phyloP scores from a whole-genome alignment of 1,284 basidiomycete genomes.

The Prillingera fragicola region DNA sequence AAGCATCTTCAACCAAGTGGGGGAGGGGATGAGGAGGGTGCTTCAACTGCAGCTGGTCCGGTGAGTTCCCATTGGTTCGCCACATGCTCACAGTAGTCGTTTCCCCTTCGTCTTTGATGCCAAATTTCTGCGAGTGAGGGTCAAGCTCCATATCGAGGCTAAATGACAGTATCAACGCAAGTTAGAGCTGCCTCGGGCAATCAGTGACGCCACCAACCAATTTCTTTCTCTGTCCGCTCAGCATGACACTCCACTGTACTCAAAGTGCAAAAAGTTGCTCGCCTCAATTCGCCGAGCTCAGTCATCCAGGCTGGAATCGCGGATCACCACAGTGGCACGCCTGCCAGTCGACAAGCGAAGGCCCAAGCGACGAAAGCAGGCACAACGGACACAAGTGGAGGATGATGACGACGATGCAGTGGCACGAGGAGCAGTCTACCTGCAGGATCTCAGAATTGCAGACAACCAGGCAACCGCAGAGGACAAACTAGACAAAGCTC shows the following conservation, averaged over 20 bases:
- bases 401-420: neutral
- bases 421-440: neutral
- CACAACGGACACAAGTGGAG: neutral
- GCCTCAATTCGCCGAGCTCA: slow-evolving; percentile 1
- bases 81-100: slow-evolving; percentile 16
- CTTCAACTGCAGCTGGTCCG: slow-evolving; percentile 20
- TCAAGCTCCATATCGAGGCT: neutral
- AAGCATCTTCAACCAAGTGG: slow-evolving; percentile 13
- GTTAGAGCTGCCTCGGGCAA: slow-evolving; percentile 3
- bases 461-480: neutral
- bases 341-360: neutral
- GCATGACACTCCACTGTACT: slow-evolving; percentile 5
- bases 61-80: slow-evolving; percentile 2
- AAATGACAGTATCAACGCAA: slow-evolving; percentile 9
- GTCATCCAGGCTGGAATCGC: neutral
- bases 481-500: neutral
- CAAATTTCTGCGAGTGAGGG: slow-evolving; percentile 5
- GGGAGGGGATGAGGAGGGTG: slow-evolving; percentile 13
- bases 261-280: neutral
- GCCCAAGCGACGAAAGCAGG: neutral
- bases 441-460: neutral
- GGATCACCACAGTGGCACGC: neutral
- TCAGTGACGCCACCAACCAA: slow-evolving; percentile 11
- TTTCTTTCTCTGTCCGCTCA: slow-evolving; percentile 14
- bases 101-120: slow-evolving; percentile 28